Base-by-base conservation (phyloP, 352 stramenopile species). In the Pythium sukuiense region DNA sequence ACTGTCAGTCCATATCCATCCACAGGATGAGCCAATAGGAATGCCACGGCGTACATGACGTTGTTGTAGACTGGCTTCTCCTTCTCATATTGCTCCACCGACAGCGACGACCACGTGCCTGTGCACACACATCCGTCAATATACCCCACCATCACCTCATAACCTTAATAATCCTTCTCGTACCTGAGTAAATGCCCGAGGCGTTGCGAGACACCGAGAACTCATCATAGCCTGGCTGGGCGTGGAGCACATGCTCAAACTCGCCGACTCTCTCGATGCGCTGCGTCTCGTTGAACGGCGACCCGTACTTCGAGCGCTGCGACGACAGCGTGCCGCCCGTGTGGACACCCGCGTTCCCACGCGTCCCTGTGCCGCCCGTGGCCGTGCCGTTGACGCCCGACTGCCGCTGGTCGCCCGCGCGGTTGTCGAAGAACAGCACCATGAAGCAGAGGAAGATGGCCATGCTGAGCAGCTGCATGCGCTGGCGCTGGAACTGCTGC, bases 401-500 rank as follows among this genome's bases (percentile, higher is more conserved):
- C 58, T 63, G 54, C 11, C 77, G 74, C 59, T 72, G 63, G 35
- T 86, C 74, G 24, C 76, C 74, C 11, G 81, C 77, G 71, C 81
- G 82, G 69, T 90, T 90, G 62, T 94, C 86, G 56, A 94, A 91
- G 69, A 94, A 92, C 29, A 94, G 72, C 54, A 94, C 82, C 73
- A 94, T 86, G 66, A 94, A 94, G 72, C 86, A 94, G 27, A 94
- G 73, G 53, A 94, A 94, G 54, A 94, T 94, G 39, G 86, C 85
- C 81, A 92, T 94, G 58, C 83, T 92, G 7, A 94, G 79, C 39
- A 94, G 79, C 77, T 94, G 86, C 82, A 94, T 91, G 58, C 86
- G 86, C 75, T 92, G 83, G n/a, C 86, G 79, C 71, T 94, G 86
- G 73, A 94, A 91, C 72, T 93, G 84, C 76, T 93, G 84, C 76